Evolutionary conservation across 345 rosid species (phyloP), one percentile per base, ranked within the genome.

Genomic region (Eucalyptus paniculata): DNA sequence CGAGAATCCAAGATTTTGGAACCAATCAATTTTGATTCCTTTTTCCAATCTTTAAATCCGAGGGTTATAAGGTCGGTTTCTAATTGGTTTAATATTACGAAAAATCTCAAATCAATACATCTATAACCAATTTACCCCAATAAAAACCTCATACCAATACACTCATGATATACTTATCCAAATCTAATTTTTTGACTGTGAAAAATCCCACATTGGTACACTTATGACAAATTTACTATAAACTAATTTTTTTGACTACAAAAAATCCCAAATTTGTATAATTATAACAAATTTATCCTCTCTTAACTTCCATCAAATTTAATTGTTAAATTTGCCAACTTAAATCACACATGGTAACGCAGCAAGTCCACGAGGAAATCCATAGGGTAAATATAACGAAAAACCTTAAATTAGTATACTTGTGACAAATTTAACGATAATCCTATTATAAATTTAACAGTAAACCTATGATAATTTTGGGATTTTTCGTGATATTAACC

Each of bases 121-220:
- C 1, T 53, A 53, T 53, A 53, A 53, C 0, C 5, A 0, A 53
- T 1, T 53, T 21, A 53, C 0, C 58, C 5, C 2, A 53, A 53
- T 53, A 53, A 53, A 21, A 53, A 21, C 58, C 0, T 2, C 2
- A 4, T 53, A 53, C 58, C 0, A 21, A 1, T 53, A 53, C 26
- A 21, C 11, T 2, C 0, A 0, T 53, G 26, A 53, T 21, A 53
- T 53, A 53, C 4, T 19, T 8, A 53, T 0, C 26, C 0, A 19
- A 53, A 53, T 8, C 11, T 53, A 53, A 53, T 21, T 53, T 53
- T 7, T 53, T 19, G 10, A 53, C 5, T 0, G 7, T 53, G 2
- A 53, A 53, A 53, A 53, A 53, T 53, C 5, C 0, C 0, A 53
- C 8, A 53, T 53, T 53, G 0, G 0, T 53, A 3, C 0, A 53